Evolutionary conservation across 2,329 filamentous ascomycete genomes (phyloP).

Genomic region (Penicillium polonicum): DNA sequence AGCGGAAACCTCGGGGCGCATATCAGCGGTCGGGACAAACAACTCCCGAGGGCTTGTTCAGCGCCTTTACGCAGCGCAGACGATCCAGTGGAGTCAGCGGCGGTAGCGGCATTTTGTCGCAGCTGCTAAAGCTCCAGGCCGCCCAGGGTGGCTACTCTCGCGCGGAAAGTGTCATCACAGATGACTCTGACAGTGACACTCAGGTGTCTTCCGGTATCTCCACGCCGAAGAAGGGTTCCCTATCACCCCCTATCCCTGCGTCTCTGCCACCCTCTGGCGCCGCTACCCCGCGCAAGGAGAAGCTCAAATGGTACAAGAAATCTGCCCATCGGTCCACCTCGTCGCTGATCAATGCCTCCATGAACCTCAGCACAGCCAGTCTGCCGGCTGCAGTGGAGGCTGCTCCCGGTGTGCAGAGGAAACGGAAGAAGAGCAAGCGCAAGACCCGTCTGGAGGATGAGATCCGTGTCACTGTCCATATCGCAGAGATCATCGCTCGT

Average conservation of each 20-base stretch:
- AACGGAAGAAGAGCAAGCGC: conserved; percentile 28
- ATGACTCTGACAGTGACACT: conserved; percentile 34
- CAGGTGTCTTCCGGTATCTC: conserved; percentile 30
- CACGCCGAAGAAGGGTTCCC: conserved; percentile 27
- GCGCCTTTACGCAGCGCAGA: conserved; percentile 25
- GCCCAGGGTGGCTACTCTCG: conserved; percentile 42
- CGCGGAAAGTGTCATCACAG: conserved; percentile 30
- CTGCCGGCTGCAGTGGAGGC: conserved; percentile 30
- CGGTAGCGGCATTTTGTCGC: conserved; percentile 63
- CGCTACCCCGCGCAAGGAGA: conserved; percentile 38
- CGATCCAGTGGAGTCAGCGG: conserved; percentile 29
- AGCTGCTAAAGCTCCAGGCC: conserved; percentile 68
- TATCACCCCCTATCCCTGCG: conserved; percentile 20
- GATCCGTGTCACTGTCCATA: conserved; percentile 61
- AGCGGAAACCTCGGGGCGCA: conserved; percentile 32
- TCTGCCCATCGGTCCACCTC: conserved; percentile 36
- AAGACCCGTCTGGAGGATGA: conserved; percentile 48
- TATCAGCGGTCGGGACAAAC: conserved; percentile 36
- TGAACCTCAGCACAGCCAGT: conserved; percentile 37
- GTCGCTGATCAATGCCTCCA: conserved; percentile 41
- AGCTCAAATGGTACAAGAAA: conserved; percentile 47
- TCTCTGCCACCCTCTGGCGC: conserved; percentile 29
- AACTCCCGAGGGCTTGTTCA: conserved; percentile 30
- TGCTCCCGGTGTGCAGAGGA: conserved; percentile 11
- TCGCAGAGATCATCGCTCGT: conserved; percentile 70